Evolutionary conservation across 2,329 filamentous ascomycete genomes (phyloP).

Genomic region (Tolypocladium cylindrosporum): DNA sequence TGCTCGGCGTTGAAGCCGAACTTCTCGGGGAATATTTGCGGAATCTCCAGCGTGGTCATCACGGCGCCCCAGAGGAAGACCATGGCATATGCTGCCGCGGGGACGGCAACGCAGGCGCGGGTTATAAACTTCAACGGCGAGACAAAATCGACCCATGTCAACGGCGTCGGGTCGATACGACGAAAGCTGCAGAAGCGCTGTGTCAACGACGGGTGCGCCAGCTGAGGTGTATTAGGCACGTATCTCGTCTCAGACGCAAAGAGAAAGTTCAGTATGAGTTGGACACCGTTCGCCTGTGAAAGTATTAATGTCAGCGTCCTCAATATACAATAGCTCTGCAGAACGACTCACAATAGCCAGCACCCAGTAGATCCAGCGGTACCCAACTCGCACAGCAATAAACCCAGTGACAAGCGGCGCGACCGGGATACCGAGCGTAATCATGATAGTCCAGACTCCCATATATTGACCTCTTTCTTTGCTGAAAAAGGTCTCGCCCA

Average conservation of each 20-base stretch:
- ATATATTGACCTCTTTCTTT: slow-evolving; percentile 8
- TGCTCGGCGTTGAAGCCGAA: slow-evolving; percentile 48
- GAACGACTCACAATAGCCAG: slow-evolving; percentile 35
- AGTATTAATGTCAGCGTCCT: background rate
- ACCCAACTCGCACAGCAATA: slow-evolving; percentile 40
- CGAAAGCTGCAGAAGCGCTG: slow-evolving; percentile 3
- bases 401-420: slow-evolving; percentile 28
- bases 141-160: slow-evolving; percentile 6
- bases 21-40: slow-evolving; percentile 43
- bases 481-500: slow-evolving; percentile 9
- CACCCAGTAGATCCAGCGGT: slow-evolving; percentile 49
- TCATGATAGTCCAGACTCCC: slow-evolving; percentile 12
- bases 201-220: background rate
- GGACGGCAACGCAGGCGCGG: slow-evolving; percentile 11
- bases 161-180: slow-evolving; percentile 8
- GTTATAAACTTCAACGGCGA: slow-evolving; percentile 4
- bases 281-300: slow-evolving; percentile 8
- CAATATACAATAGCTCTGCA: background rate
- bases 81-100: slow-evolving; percentile 43
- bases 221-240: background rate
- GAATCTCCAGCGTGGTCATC: slow-evolving; percentile 44
- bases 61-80: slow-evolving; percentile 35
- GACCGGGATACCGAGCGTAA: slow-evolving; percentile 14
- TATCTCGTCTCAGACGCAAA: slow-evolving; percentile 11
- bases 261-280: slow-evolving; percentile 8